Evolutionary conservation across 2,329 filamentous ascomycete genomes (phyloP), one percentile per base, ranked within the genome.

Genomic region (Cordyceps fumosorosea): DNA sequence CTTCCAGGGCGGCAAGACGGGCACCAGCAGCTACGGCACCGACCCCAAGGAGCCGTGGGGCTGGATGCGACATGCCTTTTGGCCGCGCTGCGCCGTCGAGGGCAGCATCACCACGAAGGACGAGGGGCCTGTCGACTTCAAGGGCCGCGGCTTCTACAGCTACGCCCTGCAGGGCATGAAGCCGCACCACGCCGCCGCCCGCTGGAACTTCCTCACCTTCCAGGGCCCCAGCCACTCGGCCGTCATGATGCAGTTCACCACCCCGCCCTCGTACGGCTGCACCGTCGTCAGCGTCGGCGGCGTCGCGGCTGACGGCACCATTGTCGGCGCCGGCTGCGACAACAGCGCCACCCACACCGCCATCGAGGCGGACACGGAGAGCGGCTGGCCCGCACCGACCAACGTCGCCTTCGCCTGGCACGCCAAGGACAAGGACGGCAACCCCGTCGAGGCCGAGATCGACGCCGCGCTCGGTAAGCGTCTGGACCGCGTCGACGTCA

Each of bases 151-250:
- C 37, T 80, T 96, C 70, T 93, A 92, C 77, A 82, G 89, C 67
- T 89, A 95, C 74, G 93, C 91, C 47, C 79, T 98, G 56, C 95
- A 98, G 78, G 95, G 93, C 74, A 98, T 98, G 93, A 99, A 99
- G 83, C 95, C 95, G 47, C 95, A 99, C 75, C 96, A 99, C 74
- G 90, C 92, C 64, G 93, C 93, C 65, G 87, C 90, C 34, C 86
- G 84, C 66, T 99, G 95, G 95, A 96, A 95, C 77, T 99, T 97
- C 79, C 82, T 85, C 75, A 86, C 93, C 77, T 96, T 96, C 80
- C 93, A 98, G 74, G 88, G 90, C 16, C 89, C 91, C 24, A 91
- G 81, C 22, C 89, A 91, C 78, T 95, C 93, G 32, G 93, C 93
- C 32, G 78, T 96, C 67, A 81, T 98, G 80, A 99, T 99, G 95